A percentile compares a stretch with the other conserved stretches of the same genome.
Conservation (phyloP, 768 basidiomycete species). For the Tephrocybe rancida region DNA sequence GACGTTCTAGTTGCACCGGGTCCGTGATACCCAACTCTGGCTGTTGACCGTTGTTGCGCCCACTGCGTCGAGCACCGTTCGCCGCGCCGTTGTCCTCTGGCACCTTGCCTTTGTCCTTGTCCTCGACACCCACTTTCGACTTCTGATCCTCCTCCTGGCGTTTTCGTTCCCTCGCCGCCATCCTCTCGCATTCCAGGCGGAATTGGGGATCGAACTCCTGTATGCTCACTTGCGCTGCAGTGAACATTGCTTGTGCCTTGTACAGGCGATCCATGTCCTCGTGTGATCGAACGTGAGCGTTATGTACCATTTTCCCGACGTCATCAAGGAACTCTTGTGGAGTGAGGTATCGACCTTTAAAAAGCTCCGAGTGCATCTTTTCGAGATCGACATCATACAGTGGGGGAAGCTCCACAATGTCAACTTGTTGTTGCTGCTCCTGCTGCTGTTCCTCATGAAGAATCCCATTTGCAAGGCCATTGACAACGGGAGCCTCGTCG, state of each 20-base stretch:
- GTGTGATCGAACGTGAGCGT: constrained; percentile 55
- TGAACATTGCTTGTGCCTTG: constrained; percentile 89
- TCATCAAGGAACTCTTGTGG: constrained; percentile 88
- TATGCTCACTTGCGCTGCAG: constrained; percentile 81
- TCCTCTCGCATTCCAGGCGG: constrained; percentile 81
- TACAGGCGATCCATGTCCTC: constrained; percentile 77
- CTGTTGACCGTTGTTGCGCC: constrained; percentile 70
- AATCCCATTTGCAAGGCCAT: constrained; percentile 44
- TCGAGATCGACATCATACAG: constrained; percentile 92
- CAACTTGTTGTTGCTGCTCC: constrained; percentile 37
- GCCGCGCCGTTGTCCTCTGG: constrained; percentile 33
- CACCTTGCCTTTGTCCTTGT: constrained; percentile 36
- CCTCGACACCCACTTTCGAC: constrained; percentile 42
- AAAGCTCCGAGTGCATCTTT: constrained; percentile 83
- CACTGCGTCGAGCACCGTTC: constrained; percentile 67
- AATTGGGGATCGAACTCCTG: constrained; percentile 84
- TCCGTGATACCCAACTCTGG: constrained; percentile 78
- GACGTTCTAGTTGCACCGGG: constrained; percentile 72
- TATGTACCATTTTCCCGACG: constrained; percentile 79
- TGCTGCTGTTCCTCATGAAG: constrained; percentile 26
- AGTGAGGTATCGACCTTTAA: constrained; percentile 84
- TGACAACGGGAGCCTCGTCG: constrained; percentile 28
- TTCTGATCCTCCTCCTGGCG: constrained; percentile 61
- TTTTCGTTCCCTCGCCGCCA: constrained; percentile 77
- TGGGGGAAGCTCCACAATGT: constrained; percentile 41